Evolutionary conservation across 176 grass and related monocot genomes (phyloP), one percentile per base, ranked within the genome.

Genomic region (Melocanna baccifera): DNA sequence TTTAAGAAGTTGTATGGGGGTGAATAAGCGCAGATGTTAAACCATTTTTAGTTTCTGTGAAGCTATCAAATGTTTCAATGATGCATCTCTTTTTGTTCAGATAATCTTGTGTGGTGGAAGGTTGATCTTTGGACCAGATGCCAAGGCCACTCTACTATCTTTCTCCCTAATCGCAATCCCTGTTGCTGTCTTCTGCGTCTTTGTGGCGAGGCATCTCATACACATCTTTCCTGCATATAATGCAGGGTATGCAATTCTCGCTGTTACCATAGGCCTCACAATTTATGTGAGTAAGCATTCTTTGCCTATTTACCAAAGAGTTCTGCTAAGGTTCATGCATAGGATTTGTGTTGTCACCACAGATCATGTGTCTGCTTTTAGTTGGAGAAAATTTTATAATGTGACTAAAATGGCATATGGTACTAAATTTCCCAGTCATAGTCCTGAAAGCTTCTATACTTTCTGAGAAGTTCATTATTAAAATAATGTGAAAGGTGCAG

Each of bases 91-190:
- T 52, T 73, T 85, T 89, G 14, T 86, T 89, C 96, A 99, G 96
- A 96, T 81, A 83, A 96, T 99, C 73, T 71, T 93, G 42, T 96
- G 92, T 52, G 81, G 84, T 76, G 96, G 96, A 65, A 99, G 96
- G 79, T 84, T 96, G 85, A 99, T 99, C 78, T 99, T 96, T 87
- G 93, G 96, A 86, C 96, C 93, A 80, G 96, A 96, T 91, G 93
- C 96, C 75, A 96, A 87, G 87, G 92, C 91, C 75, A 80, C 94
- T 68, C 75, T 94, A 57, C 55, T 94, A 69, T 86, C 96, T 52
- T 87, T 92, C 53, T 62, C 88, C 32, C 91, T 96, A 75, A 96
- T 99, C 10, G 65, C 81, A 22, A 73, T 87, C 69, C 96, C 96
- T n/a, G 88, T 89, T 77, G 84, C 63, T 55, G 69, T 96, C 80